Evolutionary conservation across 2,329 filamentous ascomycete genomes (phyloP), one percentile per base, ranked within the genome.

Genomic region (Mollisia scopiformis): DNA sequence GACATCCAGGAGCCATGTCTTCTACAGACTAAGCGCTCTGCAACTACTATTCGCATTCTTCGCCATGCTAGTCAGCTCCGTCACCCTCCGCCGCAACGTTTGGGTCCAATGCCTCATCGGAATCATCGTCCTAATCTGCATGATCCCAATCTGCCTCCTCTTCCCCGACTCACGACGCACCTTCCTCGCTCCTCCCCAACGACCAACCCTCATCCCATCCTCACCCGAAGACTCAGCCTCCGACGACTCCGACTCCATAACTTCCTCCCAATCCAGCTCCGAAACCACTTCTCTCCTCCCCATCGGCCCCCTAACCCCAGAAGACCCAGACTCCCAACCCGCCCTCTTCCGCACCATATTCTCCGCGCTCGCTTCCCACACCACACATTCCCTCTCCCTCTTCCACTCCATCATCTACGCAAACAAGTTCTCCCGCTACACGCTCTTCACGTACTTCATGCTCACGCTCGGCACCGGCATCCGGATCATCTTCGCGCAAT

Each of bases 51-150:
- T 60, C 16, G 49, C 51, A 2, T 66, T 66, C n/a, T 28, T 62
- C 5, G 62, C 30, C 10, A 46, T 66, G 27, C 35, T 25, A 13
- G 23, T 66, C n/a, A 62, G 58, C 55, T 59, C 64, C 8, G 50
- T 60, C 5, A 50, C 62, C 11, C 58, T 66, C 27, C 62, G 64
- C n/a, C 51, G 47, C 19, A 58, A 66, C 23, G 64, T 66, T 23
- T 66, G 62, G 57, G 11, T 61, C 1, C 64, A 62, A 43, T 61
- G 58, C 25, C 13, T 56, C n/a, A 55, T 62, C 13, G 64, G 64
- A 8, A 49, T 62, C 25, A 13, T 50, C 1, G 30, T 31, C 16
- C 41, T 61, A 13, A n/a, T 28, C 14, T 10, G 57, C 21, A 62
- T 46, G 19, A 62, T 64, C 10, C 64, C 64, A 1, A 16, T 62